Evolutionary conservation across 2,329 filamentous ascomycete genomes (phyloP), one percentile per base, ranked within the genome.

Genomic region (Elsinoe batatas): DNA sequence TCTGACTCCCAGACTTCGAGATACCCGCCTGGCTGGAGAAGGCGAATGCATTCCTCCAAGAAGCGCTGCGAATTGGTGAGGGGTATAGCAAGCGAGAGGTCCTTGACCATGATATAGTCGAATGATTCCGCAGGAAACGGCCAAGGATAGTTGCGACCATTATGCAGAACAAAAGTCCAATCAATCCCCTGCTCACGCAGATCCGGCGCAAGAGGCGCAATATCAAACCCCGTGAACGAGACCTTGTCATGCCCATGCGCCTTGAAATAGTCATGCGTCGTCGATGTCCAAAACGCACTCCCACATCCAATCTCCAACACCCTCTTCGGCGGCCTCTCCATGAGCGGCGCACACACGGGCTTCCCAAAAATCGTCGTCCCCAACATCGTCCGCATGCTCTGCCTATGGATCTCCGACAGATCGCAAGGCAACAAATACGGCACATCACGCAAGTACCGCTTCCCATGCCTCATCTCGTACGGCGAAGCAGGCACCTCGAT

Each of bases 1-100:
- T 96, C 91, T 4, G 85, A 85, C 61, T 95, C 91, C 91, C 91
- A 96, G 13, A 94, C 77, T 67, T 96, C 91, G 22, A 96, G 65
- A 1, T 82, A 81, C 3, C 91, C 91, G 13, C 88, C 89, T 0
- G 87, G 84, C 61, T 79, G 83, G 35, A 95, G 74, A 11, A 95
- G 72, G 15, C 91, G 85, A 44, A 91, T 73, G 59, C 84, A 85
- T 66, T 96, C 89, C 61, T 88, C 85, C 57, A 83, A 67, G n/a
- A 80, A 72, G 20, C 69, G 67, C 43, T 78, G 74, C 33, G 83
- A 79, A 57, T 80, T 74, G 3, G 75, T 75, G 43, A 80, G 72
- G 22, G 80, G 79, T 6, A 85, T 76, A n/a, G 81, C 79, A 60
- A 93, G 76, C 54, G 82, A 84, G 64, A 89, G 74, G 67, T 95